A percentile compares a stretch with the other conserved stretches of the same genome.
phyloP scores from a whole-genome alignment of 176 grass and related monocot species.

The Areca catechu region DNA sequence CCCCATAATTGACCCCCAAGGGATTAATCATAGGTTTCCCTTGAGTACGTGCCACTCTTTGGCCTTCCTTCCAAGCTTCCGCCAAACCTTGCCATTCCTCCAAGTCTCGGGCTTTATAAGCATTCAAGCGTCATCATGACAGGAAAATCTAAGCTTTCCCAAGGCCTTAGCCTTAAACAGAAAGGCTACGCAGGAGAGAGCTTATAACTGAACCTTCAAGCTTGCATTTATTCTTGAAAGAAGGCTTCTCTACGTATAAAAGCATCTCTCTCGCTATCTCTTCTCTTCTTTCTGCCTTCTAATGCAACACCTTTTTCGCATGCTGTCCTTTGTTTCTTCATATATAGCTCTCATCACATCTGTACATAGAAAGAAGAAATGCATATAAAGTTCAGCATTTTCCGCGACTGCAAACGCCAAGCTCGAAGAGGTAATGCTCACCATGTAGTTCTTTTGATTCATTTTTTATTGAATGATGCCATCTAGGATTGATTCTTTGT shows the following conservation, averaged over 20 bases:
- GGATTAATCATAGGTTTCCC: constrained; percentile 19
- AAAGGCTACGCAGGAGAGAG: constrained; percentile 20
- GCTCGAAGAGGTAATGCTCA: constrained; percentile 23
- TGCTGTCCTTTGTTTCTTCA: no score
- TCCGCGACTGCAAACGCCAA: constrained; percentile 18
- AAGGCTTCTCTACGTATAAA: no score
- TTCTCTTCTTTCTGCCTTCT: no score
- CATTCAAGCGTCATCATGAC: constrained; percentile 1
- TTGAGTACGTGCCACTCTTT: constrained; percentile 64
- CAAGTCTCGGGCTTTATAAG: constrained; percentile 26
- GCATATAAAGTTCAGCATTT: constrained; percentile 38
- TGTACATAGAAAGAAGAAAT: constrained; percentile 18
- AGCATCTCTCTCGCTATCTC: no score
- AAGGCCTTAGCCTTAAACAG: constrained; percentile 1
- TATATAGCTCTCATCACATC: neutral
- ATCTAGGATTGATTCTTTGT: no score
- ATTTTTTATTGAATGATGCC: no score
- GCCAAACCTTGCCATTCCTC: constrained; percentile 27
- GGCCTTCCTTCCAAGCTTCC: constrained; percentile 86
- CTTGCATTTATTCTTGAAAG: neutral
- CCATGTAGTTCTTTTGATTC: neutral
- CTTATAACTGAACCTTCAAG: constrained; percentile 3
- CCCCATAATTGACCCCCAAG: neutral
- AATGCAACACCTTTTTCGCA: no score
- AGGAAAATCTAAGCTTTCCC: neutral